These are phyloP conservation scores for Penicillium coffeae DNA, from an alignment of 495 filamentous ascomycete species.

Conservation along the genomic window DNA sequence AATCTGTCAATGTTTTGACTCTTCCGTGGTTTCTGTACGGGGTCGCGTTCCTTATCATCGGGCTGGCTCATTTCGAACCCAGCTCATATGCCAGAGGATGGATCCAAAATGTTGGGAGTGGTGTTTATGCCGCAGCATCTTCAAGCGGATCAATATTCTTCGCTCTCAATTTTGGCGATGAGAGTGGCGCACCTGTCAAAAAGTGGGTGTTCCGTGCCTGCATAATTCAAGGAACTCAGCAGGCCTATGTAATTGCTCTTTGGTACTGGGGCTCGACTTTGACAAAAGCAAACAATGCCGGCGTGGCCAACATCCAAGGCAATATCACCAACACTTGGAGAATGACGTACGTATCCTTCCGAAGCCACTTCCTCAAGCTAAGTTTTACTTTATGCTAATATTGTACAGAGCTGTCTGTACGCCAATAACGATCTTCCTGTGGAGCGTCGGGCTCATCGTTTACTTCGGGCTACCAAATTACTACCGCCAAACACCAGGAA, in stretches of 20 bases:
- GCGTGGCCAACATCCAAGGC: conserved; percentile 28
- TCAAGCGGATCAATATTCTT: conserved; percentile 51
- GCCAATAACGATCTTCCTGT: conserved; percentile 40
- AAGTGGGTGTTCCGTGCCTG: conserved; percentile 53
- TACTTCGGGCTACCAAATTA: conserved; percentile 47
- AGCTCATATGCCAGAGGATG: conserved; percentile 41
- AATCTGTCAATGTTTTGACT: conserved; percentile 58
- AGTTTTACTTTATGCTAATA: background rate
- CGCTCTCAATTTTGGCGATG: conserved; percentile 50
- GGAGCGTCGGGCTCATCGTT: conserved; percentile 39
- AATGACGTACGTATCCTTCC: conserved; percentile 37
- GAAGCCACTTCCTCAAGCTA: background rate
- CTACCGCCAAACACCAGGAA: conserved; percentile 59
- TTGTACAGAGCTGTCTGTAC: conserved; percentile 35
- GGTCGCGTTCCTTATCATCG: conserved; percentile 62
- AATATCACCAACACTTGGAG: conserved; percentile 43
- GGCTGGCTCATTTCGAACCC: conserved; percentile 55
- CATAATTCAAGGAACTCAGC: conserved; percentile 49
- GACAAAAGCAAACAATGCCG: conserved; percentile 33
- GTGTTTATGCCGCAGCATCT: conserved; percentile 46
- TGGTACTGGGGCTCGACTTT: conserved; percentile 52
- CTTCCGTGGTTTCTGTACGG: conserved; percentile 63
- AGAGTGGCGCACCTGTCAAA: conserved; percentile 45
- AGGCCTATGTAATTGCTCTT: conserved; percentile 47
- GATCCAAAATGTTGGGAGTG: conserved; percentile 48